These are phyloP conservation scores for Candida ponderosae DNA, from an alignment of 805 yeast genomes.

Conservation along the genomic window DNA sequence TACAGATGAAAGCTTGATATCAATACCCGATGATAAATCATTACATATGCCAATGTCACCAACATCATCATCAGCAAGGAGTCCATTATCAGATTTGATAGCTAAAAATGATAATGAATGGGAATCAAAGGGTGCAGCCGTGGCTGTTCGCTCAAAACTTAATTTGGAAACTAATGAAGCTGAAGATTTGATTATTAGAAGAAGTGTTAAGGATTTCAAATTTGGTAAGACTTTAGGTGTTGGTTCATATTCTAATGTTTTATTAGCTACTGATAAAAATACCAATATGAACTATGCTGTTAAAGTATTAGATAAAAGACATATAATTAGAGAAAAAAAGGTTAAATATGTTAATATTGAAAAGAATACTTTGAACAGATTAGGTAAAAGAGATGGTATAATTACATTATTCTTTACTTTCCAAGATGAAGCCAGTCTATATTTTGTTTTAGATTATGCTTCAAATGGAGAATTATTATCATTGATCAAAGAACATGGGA, in stretches of 20 bases:
- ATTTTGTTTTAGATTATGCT: constrained; percentile 73
- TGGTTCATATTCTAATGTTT: constrained; percentile 93
- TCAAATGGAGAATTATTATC: constrained; percentile 70
- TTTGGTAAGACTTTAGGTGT: constrained; percentile 89
- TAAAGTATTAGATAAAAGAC: constrained; percentile 68
- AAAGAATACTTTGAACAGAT: constrained; percentile 67
- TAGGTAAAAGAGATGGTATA: constrained; percentile 53
- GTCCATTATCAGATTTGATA: not conserved
- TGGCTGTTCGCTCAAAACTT: constrained; percentile 34
- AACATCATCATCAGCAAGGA: not conserved
- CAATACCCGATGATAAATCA: constrained; percentile 1
- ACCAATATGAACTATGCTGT: constrained; percentile 73
- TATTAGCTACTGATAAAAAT: constrained; percentile 74
- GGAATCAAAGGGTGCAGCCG: constrained; percentile 56
- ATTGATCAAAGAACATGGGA: constrained; percentile 60
- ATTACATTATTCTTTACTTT: constrained; percentile 69
- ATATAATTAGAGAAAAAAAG: constrained; percentile 72
- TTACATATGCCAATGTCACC: not conserved
- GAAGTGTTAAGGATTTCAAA: constrained; percentile 73
- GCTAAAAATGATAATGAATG: constrained; percentile 33
- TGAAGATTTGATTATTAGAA: constrained; percentile 41
- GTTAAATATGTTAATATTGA: constrained; percentile 82
- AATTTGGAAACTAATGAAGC: constrained; percentile 41
- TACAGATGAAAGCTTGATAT: constrained; percentile 14
- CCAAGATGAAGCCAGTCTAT: constrained; percentile 67